phyloP scores from a whole-genome alignment of 164 flowering plant genomes.

The Berberis vulgaris region DNA sequence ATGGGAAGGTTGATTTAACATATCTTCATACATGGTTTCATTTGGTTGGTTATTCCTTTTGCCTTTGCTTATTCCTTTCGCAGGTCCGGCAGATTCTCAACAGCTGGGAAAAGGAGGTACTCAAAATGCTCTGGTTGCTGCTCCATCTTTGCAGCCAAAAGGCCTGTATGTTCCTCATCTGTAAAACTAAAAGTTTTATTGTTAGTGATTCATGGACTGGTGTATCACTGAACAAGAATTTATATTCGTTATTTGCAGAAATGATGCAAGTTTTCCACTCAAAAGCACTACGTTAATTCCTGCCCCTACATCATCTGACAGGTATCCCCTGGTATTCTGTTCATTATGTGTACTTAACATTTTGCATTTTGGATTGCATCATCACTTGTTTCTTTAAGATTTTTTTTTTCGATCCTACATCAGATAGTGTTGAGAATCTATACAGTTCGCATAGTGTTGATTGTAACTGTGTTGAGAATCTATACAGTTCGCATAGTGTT shows the following conservation, averaged over 20 bases:
- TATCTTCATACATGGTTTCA: no score
- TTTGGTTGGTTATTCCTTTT: background rate
- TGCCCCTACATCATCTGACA: conserved; percentile 55
- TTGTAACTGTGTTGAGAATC: no score
- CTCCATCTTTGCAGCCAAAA: conserved; percentile 54
- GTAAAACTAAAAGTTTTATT: background rate
- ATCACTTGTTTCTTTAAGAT: no score
- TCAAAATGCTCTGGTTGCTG: conserved; percentile 61
- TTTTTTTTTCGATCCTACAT: no score
- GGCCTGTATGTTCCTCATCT: conserved; percentile 37
- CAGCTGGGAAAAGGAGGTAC: conserved; percentile 36
- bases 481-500: no score
- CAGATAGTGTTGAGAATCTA: no score
- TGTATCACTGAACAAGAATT: background rate
- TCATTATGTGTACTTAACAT: background rate
- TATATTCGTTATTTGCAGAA: conserved; percentile 24
- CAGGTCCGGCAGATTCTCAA: conserved; percentile 50
- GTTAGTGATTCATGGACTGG: background rate
- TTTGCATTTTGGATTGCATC: background rate
- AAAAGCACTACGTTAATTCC: conserved; percentile 45
- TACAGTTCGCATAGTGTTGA: no score
- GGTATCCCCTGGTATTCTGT: conserved; percentile 29
- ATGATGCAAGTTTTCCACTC: conserved; percentile 38
- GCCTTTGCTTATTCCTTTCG: conserved; percentile 3
- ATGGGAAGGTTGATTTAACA: no score